phyloP scores from a whole-genome alignment of 75 land plant genomes.

The Pinus taeda region DNA sequence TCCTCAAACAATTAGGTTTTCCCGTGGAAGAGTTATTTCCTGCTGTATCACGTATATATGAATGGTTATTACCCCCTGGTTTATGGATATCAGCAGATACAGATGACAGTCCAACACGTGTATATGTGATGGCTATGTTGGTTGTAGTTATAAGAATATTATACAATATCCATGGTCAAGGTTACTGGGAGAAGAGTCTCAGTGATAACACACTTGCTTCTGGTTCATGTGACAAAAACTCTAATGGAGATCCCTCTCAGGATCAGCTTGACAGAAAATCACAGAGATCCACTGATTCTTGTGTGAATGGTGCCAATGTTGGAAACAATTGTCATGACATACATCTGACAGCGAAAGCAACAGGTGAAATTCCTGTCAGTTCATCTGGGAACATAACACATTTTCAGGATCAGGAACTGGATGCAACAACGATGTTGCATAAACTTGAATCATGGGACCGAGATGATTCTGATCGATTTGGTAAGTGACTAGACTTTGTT shows the following conservation, averaged over 20 bases:
- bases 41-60: conserved; percentile 47
- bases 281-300: background rate
- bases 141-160: conserved; percentile 71
- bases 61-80: conserved; percentile 84
- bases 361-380: background rate
- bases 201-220: background rate
- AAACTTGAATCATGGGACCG: conserved; percentile 8
- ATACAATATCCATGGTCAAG: conserved; percentile 74
- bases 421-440: conserved; percentile 5
- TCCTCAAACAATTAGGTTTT: conserved; percentile 52
- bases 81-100: conserved; percentile 64
- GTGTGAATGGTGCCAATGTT: background rate
- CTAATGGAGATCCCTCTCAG: background rate
- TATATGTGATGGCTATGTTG: conserved; percentile 83
- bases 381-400: background rate
- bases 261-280: background rate
- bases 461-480: background rate
- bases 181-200: conserved; percentile 37
- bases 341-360: background rate
- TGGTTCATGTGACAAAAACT: background rate
- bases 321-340: background rate
- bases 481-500: background rate
- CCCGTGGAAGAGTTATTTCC: conserved; percentile 56
- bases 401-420: conserved; percentile 3
- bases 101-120: conserved; percentile 61